Conservation (phyloP, 2,329 filamentous ascomycete genomes). For the Paraphaeosphaeria minitans region DNA sequence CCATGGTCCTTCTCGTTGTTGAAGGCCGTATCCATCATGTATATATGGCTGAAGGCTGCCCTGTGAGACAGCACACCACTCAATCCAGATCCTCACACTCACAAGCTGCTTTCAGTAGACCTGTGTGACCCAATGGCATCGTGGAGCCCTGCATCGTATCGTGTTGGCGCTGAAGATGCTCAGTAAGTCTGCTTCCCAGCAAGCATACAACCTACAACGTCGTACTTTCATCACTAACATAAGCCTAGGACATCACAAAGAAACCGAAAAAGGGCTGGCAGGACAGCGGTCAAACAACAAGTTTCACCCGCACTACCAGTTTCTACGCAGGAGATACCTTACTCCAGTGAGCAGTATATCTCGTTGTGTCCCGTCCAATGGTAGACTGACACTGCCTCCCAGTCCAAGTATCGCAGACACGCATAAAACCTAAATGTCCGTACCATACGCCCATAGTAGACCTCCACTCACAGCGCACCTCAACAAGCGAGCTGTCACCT, state of each 20-base stretch:
- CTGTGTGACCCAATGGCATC: neutral
- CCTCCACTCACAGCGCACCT: neutral
- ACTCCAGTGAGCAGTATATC: neutral
- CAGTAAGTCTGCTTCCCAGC: neutral
- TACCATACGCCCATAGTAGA: constrained; percentile 5
- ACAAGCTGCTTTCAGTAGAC: neutral
- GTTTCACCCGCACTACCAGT: neutral
- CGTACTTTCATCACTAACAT: neutral
- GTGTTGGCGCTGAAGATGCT: neutral
- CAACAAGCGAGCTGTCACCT: neutral
- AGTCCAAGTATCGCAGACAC: neutral
- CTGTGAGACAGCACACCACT: neutral
- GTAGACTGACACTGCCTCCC: neutral
- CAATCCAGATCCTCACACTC: neutral
- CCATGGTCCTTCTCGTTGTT: constrained; percentile 2
- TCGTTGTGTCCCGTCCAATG: neutral
- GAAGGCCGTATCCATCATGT: neutral
- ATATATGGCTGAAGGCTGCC: neutral
- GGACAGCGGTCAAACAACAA: neutral
- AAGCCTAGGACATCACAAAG: neutral
- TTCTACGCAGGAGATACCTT: neutral
- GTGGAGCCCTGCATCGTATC: neutral
- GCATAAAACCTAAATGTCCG: neutral
- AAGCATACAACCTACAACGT: neutral
- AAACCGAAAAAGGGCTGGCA: neutral